Evolutionary conservation across 305 asterid species (phyloP).

Genomic region (Solanum hybrid): DNA sequence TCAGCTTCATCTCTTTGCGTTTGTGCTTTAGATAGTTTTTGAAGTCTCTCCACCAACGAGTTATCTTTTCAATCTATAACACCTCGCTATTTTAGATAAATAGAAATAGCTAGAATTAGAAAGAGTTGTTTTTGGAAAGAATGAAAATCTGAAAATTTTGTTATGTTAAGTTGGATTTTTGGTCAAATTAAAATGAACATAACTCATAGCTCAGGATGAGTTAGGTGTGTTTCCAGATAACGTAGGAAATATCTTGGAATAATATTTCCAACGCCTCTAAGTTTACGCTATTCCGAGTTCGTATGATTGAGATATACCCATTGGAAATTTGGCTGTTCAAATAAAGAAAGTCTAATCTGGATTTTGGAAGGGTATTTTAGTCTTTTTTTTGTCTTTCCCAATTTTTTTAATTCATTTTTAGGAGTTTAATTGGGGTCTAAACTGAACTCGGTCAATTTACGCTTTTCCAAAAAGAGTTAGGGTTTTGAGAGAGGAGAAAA

Average conservation of each 20-base stretch:
- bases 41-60: not conserved
- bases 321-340: too few species aligned
- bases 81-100: too few species aligned
- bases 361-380: not conserved
- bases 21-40: not conserved
- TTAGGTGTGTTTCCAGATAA: too few species aligned
- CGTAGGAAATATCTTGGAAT: not conserved
- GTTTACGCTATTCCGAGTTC: not conserved
- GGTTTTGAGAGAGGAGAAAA: not conserved
- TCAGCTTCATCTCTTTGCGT: not conserved
- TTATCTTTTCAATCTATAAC: not conserved
- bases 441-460: not conserved
- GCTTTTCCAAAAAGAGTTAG: too few species aligned
- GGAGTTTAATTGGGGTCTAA: not conserved
- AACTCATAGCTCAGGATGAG: too few species aligned
- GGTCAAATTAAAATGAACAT: too few species aligned
- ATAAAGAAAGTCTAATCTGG: too few species aligned
- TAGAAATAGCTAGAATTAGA: too few species aligned
- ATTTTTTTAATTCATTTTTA: too few species aligned
- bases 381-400: not conserved
- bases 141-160: too few species aligned
- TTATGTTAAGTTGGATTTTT: too few species aligned
- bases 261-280: not conserved
- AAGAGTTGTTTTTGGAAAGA: too few species aligned
- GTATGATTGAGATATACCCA: not conserved